Evolutionary conservation across 345 rosid genomes (phyloP).

Genomic region (Cardiospermum halicacabum): DNA sequence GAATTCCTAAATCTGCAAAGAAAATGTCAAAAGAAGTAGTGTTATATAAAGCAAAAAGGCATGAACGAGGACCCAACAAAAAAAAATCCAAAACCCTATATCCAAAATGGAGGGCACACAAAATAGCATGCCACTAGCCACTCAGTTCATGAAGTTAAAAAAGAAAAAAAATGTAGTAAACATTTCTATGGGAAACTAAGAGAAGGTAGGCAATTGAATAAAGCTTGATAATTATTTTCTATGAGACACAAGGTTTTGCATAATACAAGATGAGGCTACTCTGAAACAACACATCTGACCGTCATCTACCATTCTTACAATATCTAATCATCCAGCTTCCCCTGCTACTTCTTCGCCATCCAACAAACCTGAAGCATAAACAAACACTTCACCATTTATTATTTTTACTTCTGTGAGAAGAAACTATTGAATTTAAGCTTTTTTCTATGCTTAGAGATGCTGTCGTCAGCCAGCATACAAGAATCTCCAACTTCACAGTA

Average conservation of each 20-base stretch:
- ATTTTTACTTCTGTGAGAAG: too few species aligned
- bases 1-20: too few species aligned
- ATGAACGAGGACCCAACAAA: too few species aligned
- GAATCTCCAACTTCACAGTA: too few species aligned
- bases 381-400: background rate
- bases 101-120: slow-evolving; percentile 17
- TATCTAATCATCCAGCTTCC: slow-evolving; percentile 25
- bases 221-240: slow-evolving; percentile 35
- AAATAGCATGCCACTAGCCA: slow-evolving; percentile 31
- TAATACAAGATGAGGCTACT: slow-evolving; percentile 40
- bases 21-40: too few species aligned
- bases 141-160: slow-evolving; percentile 17
- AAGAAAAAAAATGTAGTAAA: too few species aligned
- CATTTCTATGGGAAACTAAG: slow-evolving; percentile 30
- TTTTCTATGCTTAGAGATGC: too few species aligned
- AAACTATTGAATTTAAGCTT: too few species aligned
- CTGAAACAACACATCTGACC: slow-evolving; percentile 27
- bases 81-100: slow-evolving; percentile 14
- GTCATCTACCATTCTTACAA: slow-evolving; percentile 43
- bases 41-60: too few species aligned
- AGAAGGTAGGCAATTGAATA: slow-evolving; percentile 13
- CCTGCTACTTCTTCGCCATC: slow-evolving; percentile 20
- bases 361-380: slow-evolving; percentile 25
- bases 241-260: slow-evolving; percentile 42
- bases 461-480: too few species aligned